Percentiles rank a stretch among this genome's conserved stretches.
phyloP scores from a whole-genome alignment of 495 filamentous ascomycete genomes.

The Diplogelasinospora grovesii region DNA sequence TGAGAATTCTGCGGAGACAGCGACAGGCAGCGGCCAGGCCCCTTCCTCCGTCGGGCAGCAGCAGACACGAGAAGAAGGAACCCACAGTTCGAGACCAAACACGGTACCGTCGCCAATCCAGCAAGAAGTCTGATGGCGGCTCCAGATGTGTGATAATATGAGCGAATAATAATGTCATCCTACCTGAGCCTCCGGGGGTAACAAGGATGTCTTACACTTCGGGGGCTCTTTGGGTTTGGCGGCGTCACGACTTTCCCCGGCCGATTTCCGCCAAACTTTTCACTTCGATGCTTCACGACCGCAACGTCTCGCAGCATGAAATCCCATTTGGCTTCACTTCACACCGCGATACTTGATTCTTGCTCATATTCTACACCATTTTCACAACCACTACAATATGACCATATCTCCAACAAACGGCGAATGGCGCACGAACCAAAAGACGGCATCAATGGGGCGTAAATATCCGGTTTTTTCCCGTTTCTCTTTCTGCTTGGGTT shows the following conservation, averaged over 20 bases:
- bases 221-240: too few species aligned
- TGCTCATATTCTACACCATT: conserved; percentile 19
- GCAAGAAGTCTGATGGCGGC: conserved; percentile 17
- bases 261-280: too few species aligned
- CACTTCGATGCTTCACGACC: conserved; percentile 4
- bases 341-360: conserved; percentile 10
- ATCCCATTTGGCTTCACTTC: conserved; percentile 2
- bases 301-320: conserved; percentile 5
- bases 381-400: conserved; percentile 13
- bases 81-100: conserved; percentile 16
- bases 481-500: too few species aligned
- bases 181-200: too few species aligned
- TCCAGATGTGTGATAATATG: conserved; percentile 33
- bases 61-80: conserved; percentile 22
- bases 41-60: conserved; percentile 26
- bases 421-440: conserved; percentile 31
- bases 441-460: conserved; percentile 29
- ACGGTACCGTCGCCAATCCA: conserved; percentile 20
- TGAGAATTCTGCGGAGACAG: conserved; percentile 79
- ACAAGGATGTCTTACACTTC: too few species aligned
- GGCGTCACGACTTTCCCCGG: too few species aligned
- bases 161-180: too few species aligned
- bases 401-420: conserved; percentile 20
- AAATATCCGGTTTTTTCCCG: conserved; percentile 20
- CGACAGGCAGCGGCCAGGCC: conserved; percentile 49